Evolutionary conservation across 495 filamentous ascomycete species (phyloP), one percentile per base, ranked within the genome.

Genomic region (Penicillium chermesinum): DNA sequence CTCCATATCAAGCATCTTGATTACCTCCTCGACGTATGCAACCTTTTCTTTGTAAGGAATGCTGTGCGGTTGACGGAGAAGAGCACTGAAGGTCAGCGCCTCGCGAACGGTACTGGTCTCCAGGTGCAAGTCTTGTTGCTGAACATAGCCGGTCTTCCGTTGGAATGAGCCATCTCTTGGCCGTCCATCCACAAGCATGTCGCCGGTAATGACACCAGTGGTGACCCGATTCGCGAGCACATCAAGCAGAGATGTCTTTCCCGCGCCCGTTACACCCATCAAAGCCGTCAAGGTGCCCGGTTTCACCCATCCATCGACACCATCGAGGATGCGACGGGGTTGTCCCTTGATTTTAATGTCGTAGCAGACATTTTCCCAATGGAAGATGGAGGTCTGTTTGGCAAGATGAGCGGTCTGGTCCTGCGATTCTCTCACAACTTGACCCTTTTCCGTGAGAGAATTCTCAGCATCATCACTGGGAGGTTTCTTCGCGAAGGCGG

Each of bases 41-140:
- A 87, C 66, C 67, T 96, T 96, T 62, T 96, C 88, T 36, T 77
- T 59, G n/a, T 73, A 76, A 1, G 83, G 70, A 12, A 86, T 74
- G 14, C 82, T 71, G 14, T 78, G 79, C 1, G 91, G 87, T 58
- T 95, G 91, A 32, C 91, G 84, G 8, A 96, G 80, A 12, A 90
- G 67, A 27, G 91, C 91, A 50, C 80, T 86, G 66, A 96, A 96
- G 38, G 74, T 73, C n/a, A 96, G 74, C 16, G 91, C 87, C 55
- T 77, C 91, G 32, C 89, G 79, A 22, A 95, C 89, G 63, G 91
- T 97, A 1, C 84, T 81, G 0, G 89, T 94, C 30, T 84, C 75
- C 18, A 94, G 76, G 65, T 95, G 91, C 7, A 97, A 78, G 79
- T 97, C 91, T 66, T 95, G 89, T 63, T 97, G 91, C 58, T 97